Conservation (phyloP, 495 filamentous ascomycete genomes). For the Tuber indicum region DNA sequence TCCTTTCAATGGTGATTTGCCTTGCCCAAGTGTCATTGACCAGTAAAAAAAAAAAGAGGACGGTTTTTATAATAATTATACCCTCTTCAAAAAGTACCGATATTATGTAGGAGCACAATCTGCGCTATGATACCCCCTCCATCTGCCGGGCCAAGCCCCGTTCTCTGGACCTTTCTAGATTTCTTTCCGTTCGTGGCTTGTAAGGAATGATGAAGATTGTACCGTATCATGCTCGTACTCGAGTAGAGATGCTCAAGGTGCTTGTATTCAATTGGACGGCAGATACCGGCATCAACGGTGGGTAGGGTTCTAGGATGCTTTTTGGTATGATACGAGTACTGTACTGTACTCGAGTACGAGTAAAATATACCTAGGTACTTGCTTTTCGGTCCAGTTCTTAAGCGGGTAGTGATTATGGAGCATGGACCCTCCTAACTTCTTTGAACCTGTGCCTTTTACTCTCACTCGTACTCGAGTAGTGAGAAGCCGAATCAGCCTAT, state of each 20-base stretch:
- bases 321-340: background rate
- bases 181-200: background rate
- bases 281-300: background rate
- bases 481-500: background rate
- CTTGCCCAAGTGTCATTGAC: background rate
- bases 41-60: background rate
- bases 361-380: background rate
- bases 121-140: background rate
- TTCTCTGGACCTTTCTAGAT: background rate
- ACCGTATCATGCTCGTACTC: background rate
- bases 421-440: background rate
- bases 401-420: background rate
- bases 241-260: background rate
- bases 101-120: background rate
- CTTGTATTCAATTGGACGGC: background rate
- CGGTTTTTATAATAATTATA: background rate
- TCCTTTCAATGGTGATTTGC: background rate
- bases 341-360: background rate
- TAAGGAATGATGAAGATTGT: background rate
- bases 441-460: background rate
- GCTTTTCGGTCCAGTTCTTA: background rate
- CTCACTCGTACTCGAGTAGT: background rate
- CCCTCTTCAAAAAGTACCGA: background rate
- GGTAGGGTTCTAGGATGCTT: constrained; percentile 1
- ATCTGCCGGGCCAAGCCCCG: background rate